Base-by-base conservation (phyloP, 2,329 filamentous ascomycete genomes). In the Colletotrichum navitas region DNA sequence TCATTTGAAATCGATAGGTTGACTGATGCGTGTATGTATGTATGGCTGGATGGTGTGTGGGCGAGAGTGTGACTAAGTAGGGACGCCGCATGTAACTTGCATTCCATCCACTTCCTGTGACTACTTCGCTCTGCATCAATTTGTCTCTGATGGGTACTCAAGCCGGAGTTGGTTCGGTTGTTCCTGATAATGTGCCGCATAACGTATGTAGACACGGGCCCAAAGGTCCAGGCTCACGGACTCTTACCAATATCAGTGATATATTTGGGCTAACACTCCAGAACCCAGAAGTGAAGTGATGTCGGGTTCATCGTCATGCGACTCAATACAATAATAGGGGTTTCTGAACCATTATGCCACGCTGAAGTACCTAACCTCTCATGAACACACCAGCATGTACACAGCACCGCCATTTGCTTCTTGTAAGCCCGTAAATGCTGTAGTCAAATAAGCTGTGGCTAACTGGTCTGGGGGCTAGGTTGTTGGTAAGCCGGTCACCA, bases 141-240 rank as follows among this genome's bases (percentile, higher is more conserved):
- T 11, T 6, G 45, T 34, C 41, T 36, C 45, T 24, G 12, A 36
- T 36, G 47, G 60, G n/a, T 34, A 45, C 16, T 63, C 49, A 21
- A 29, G 34, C 18, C 45, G n/a, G n/a, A 51, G 24, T 39, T 41
- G n/a, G 55, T 29, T 26, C 34, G n/a, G n/a, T 52, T 49, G 60
- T 52, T 51, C 45, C 47, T 63, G 60, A 41, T 34, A 52, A 32
- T 54, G 47, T 39, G 49, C 47, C 47, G 68, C 59, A 58, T 29
- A 63, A 51, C 52, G 51, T 45, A 72, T 47, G 45, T 45, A 69
- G 52, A 63, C 36, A 54, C 47, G 45, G 68, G 52, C 65, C 68
- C 68, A 41, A 41, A 34, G 63, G 18, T 54, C 66, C 58, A 24
- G 65, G 47, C 29, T 64, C 47, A 11, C 26, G 66, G 65, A 26